phyloP scores from a whole-genome alignment of 2,329 filamentous ascomycete genomes.

The Clonostachys byssicola region DNA sequence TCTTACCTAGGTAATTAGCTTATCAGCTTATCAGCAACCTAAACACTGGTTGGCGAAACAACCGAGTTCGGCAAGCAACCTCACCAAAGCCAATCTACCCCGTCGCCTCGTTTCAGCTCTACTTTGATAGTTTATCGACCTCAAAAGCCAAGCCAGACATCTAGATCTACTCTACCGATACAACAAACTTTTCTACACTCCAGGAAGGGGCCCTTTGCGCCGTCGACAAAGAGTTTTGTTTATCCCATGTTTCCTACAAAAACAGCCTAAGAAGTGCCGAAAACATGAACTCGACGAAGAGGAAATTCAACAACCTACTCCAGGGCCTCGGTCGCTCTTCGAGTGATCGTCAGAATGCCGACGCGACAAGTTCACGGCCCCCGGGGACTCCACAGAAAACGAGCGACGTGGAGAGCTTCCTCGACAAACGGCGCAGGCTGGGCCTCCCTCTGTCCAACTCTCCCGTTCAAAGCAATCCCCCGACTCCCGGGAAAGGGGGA shows the following conservation, averaged over 20 bases:
- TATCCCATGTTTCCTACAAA: not conserved
- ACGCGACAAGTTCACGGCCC: slow-evolving; percentile 4
- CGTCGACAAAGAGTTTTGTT: not conserved
- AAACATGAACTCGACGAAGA: slow-evolving; percentile 72
- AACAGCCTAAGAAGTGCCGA: not conserved
- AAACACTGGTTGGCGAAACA: no score
- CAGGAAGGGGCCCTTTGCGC: not conserved
- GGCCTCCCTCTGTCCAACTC: slow-evolving; percentile 19
- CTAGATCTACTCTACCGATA: no score
- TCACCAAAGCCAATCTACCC: no score
- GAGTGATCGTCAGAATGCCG: slow-evolving; percentile 28
- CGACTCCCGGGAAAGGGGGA: not conserved
- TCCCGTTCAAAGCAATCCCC: not conserved
- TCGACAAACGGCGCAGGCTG: slow-evolving; percentile 50
- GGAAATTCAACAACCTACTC: slow-evolving; percentile 75
- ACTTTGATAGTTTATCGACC: no score
- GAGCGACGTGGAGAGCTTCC: slow-evolving; percentile 29
- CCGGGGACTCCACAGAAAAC: slow-evolving; percentile 3
- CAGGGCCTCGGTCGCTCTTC: slow-evolving; percentile 52
- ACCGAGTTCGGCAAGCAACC: no score
- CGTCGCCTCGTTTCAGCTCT: no score
- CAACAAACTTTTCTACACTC: no score
- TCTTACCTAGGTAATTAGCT: no score
- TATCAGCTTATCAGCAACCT: no score
- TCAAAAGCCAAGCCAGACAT: no score